Evolutionary conservation across 176 grass and related monocot species (phyloP), one percentile per base, ranked within the genome.

Genomic region (Ensete ventricosum): DNA sequence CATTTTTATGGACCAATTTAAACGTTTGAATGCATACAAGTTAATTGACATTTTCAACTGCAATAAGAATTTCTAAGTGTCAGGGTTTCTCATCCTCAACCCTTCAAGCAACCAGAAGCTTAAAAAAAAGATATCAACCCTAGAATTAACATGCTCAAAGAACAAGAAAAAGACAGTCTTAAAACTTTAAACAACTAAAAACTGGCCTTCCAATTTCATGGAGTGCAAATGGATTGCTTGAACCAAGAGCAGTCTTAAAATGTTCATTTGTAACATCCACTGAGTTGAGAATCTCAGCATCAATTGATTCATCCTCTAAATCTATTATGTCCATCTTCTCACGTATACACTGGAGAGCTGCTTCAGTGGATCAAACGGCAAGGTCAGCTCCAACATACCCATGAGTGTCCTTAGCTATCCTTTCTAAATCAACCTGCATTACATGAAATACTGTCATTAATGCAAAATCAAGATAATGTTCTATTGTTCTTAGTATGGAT

Each of bases 261-360:
- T 96, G 92, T 65, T 96, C 92, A 78, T 96, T 96, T 11, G 78
- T 89, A 67, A 96, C 92, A 74, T 87, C 86, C 92, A 96, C 92
- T 0, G 92, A 92, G 52, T 96, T 96, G 4, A 96, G 74, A 77
- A 96, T 91, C 81, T 96, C 92, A 23, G 92, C 92, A 85, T 96
- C 92, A 43, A 96, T 96, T 12, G 88, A 86, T 62, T 96, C 92
- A n/a, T 96, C 92, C 75, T 96, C 92, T 19, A 91, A 83, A 80
- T 96, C 88, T 19, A 96, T 96, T 10, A 96, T 88, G 43, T 91
- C 92, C 92, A 96, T 96, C 73, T 96, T 96, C 82, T 96, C 92
- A 64, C 88, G 85, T 34, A 91, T 96, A 65, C 88, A 96, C 53
- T 96, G 92, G 55, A 96, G 92, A 24, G 92, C 92, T 62, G 92